Percentiles rank a stretch among this genome's conserved stretches.
Evolutionary conservation across 805 yeast genomes (phyloP).

Genomic region (Wickerhamomyces pijperi): DNA sequence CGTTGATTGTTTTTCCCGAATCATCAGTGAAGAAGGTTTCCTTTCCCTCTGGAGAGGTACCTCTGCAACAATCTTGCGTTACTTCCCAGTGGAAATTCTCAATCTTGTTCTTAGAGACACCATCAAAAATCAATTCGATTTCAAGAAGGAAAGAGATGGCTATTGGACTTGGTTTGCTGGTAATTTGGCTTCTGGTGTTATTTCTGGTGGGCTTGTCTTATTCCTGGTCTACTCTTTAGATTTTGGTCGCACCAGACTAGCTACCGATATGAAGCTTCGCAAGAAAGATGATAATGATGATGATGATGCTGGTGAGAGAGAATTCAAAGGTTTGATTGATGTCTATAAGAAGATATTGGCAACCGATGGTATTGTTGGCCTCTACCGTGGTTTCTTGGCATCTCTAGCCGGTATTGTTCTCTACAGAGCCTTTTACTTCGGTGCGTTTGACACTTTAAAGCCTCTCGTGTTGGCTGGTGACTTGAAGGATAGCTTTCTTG

Average conservation of each 20-base stretch:
- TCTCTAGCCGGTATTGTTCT: constrained; percentile 95
- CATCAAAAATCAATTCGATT: constrained; percentile 90
- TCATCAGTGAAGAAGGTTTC: constrained; percentile 87
- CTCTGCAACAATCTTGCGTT: constrained; percentile 97
- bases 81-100: constrained; percentile 98
- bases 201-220: constrained; percentile 93
- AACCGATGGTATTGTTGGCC: constrained; percentile 95
- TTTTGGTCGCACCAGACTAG: constrained; percentile 98
- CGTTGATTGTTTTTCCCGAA: constrained; percentile 86
- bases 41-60: constrained; percentile 98
- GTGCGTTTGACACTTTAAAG: constrained; percentile 93
- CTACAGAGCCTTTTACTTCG: constrained; percentile 99
- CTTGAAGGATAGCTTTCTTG: constrained; percentile 87
- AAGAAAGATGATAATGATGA: too few species aligned
- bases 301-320: constrained; percentile 85
- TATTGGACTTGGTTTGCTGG: constrained; percentile 94
- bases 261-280: constrained; percentile 92
- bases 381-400: constrained; percentile 99
- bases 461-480: constrained; percentile 92
- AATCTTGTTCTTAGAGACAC: constrained; percentile 98
- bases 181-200: constrained; percentile 98
- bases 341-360: constrained; percentile 94
- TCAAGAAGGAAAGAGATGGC: constrained; percentile 81
- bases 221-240: constrained; percentile 93
- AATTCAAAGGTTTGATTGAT: constrained; percentile 94